phyloP scores from a whole-genome alignment of 768 basidiomycete genomes.

The Amanita rubescens region DNA sequence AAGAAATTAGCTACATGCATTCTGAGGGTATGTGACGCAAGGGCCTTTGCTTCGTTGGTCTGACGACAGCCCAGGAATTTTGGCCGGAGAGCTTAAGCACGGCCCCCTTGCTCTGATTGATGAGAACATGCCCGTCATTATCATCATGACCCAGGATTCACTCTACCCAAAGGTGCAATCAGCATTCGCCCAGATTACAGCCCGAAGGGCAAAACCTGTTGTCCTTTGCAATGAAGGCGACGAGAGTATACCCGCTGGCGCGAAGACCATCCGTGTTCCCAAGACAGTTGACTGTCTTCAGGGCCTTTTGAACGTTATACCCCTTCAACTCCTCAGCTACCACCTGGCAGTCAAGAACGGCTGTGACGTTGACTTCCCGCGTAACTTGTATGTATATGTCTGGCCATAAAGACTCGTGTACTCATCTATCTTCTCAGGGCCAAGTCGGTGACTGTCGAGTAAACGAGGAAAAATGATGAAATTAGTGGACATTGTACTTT shows the following conservation, averaged over 20 bases:
- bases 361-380: constrained; percentile 96
- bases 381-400: constrained; percentile 69
- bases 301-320: constrained; percentile 94
- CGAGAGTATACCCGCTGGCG: constrained; percentile 60
- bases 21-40: constrained; percentile 47
- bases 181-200: constrained; percentile 94
- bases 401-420: not conserved
- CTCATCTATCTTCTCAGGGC: constrained; percentile 36
- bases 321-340: constrained; percentile 92
- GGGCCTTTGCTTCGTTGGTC: not conserved
- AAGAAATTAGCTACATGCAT: constrained; percentile 96
- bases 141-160: constrained; percentile 99
- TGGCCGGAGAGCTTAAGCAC: constrained; percentile 98
- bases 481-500: constrained; percentile 1
- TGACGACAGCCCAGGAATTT: constrained; percentile 53
- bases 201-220: constrained; percentile 92
- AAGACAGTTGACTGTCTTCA: constrained; percentile 92
- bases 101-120: constrained; percentile 97
- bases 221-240: constrained; percentile 95
- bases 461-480: constrained; percentile 19
- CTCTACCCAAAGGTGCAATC: constrained; percentile 97
- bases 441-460: constrained; percentile 73
- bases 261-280: constrained; percentile 90
- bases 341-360: constrained; percentile 94
- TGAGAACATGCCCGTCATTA: constrained; percentile 98